Evolutionary conservation across 352 stramenopile species (phyloP), one percentile per base, ranked within the genome.

Genomic region (Thraustotheca clavata): DNA sequence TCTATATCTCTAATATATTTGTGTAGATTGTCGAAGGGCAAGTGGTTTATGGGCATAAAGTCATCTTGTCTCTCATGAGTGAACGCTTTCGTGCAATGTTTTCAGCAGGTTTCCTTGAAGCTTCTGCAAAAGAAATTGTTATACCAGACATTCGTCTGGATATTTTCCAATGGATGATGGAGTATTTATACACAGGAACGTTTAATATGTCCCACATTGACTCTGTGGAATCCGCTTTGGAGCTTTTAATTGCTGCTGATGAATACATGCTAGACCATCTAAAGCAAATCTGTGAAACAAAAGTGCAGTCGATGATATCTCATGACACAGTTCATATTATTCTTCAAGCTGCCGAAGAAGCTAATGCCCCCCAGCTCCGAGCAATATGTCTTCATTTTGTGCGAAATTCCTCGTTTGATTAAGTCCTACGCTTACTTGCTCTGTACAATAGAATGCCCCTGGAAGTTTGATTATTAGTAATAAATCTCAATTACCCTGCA

Each of bases 201-300:
- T 36, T 74, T 6, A 26, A 31, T 20, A 48, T 14, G 4, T 59
- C 59, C 39, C 47, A 29, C 18, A 69, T 75, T 52, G 75, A 73
- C 60, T 71, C 85, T 60, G 60, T 97, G 29, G 78, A 89, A 46
- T 71, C 79, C 33, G 72, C 87, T 22, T 70, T 97, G 57, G 87
- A 97, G 39, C 75, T 98, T 11, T 72, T 98, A 9, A 84, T 97
- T 41, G 76, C 96, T 16, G 87, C 92, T 4, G 94, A 98, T 71
- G 87, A 97, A 73, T 98, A 97, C 75, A 98, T 98, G 78, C 76
- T 98, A 24, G 94, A 98, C 69, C 87, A 98, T 71, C 72, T 98
- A 16, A 98, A 98, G 68, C 91, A 98, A 76, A 79, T 96, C 32
- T 97, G 92, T 72, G 95, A 98, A 67, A 81, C 72, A 8, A 71